phyloP scores from a whole-genome alignment of 768 basidiomycete species.

The Suillus decipiens region DNA sequence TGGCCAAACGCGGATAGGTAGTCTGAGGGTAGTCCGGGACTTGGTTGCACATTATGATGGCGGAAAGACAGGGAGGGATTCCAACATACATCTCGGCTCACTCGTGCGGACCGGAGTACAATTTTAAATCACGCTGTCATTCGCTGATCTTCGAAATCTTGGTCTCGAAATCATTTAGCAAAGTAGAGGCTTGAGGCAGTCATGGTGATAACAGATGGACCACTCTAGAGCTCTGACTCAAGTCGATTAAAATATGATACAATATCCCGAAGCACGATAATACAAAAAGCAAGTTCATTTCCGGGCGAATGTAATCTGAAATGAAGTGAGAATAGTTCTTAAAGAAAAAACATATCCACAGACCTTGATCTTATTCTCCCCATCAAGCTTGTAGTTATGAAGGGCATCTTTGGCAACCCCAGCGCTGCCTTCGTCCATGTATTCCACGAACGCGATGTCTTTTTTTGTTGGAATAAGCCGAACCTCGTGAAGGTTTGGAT shows the following conservation, averaged over 20 bases:
- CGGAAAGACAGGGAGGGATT: neutral
- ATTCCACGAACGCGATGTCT: constrained; percentile 99
- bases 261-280: constrained; percentile 26
- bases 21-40: neutral
- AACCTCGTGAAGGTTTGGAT: constrained; percentile 95
- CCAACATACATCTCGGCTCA: neutral
- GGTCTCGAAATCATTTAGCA: neutral
- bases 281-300: constrained; percentile 47
- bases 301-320: constrained; percentile 73
- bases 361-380: constrained; percentile 98
- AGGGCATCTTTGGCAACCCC: constrained; percentile 92
- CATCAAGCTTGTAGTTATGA: constrained; percentile 97
- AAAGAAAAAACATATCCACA: constrained; percentile 15
- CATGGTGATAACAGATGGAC: constrained; percentile 17
- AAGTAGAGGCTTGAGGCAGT: constrained; percentile 14
- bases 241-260: constrained; percentile 27
- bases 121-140: constrained; percentile 1
- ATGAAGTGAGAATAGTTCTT: constrained; percentile 14
- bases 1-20: neutral
- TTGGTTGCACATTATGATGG: neutral
- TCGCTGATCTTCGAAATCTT: constrained; percentile 3
- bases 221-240: constrained; percentile 9
- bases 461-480: constrained; percentile 97
- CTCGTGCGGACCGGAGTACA: constrained; percentile 3
- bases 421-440: constrained; percentile 88